These are phyloP conservation scores for Elongisporangium anandrum DNA, from an alignment of 352 stramenopile species.

Conservation along the genomic window DNA sequence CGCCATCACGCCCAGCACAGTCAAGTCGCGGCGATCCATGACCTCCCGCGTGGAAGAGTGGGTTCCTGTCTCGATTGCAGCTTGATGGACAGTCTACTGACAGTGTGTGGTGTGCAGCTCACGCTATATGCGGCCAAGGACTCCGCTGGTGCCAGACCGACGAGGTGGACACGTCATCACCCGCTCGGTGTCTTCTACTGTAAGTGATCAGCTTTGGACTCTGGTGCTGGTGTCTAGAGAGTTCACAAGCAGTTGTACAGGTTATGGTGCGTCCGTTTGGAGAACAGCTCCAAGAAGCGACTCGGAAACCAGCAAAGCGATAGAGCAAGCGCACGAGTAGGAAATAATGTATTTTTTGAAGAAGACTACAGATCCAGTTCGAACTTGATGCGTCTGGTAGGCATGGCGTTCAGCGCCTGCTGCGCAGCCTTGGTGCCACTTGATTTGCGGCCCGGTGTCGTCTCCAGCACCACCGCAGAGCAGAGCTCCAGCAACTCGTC, in stretches of 20 bases:
- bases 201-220: slow-evolving; percentile 14
- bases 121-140: slow-evolving; percentile 21
- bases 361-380: slow-evolving; percentile 32
- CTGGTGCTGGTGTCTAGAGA: too few relatives aligned
- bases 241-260: slow-evolving; percentile 9
- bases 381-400: slow-evolving; percentile 57
- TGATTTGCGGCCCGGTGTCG: slow-evolving; percentile 26
- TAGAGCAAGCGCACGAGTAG: background rate
- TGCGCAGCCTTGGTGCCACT: slow-evolving; percentile 16
- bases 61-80: background rate
- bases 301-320: background rate
- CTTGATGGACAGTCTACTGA: background rate
- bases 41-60: background rate
- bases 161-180: slow-evolving; percentile 43
- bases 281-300: slow-evolving; percentile 12
- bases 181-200: slow-evolving; percentile 33
- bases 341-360: background rate
- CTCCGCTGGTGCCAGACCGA: slow-evolving; percentile 17
- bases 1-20: slow-evolving; percentile 46
- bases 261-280: slow-evolving; percentile 57
- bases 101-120: slow-evolving; percentile 2
- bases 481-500: slow-evolving; percentile 70
- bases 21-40: slow-evolving; percentile 6
- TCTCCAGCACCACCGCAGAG: slow-evolving; percentile 50
- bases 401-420: slow-evolving; percentile 11